These are phyloP conservation scores for Lophiostoma macrostomum DNA, from an alignment of 495 filamentous ascomycete species.

Conservation along the genomic window DNA sequence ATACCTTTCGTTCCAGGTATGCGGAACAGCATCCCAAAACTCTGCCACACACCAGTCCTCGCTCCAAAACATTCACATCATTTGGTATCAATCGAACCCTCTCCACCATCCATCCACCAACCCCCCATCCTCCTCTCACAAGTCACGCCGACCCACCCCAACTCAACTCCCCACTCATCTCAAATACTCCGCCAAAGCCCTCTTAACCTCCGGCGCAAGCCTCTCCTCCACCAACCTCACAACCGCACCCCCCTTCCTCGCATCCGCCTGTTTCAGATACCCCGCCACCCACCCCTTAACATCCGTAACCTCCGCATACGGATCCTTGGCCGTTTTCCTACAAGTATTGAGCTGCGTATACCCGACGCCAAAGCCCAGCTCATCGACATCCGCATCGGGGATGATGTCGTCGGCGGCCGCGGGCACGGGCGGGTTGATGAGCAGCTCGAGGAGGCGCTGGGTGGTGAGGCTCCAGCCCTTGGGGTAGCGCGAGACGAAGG, in stretches of 20 bases:
- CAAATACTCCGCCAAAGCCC: constrained; percentile 59
- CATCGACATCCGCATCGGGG: constrained; percentile 83
- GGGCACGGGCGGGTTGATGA: constrained; percentile 78
- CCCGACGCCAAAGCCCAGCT: constrained; percentile 87
- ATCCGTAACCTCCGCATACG: constrained; percentile 77
- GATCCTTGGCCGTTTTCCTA: constrained; percentile 63
- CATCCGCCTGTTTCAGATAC: constrained; percentile 64
- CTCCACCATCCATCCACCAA: too few species aligned
- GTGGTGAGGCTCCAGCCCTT: constrained; percentile 89
- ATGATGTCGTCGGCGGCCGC: constrained; percentile 67
- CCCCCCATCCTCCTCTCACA: too few species aligned
- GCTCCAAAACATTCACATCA: too few species aligned
- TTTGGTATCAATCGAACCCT: too few species aligned
- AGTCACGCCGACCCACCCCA: too few species aligned
- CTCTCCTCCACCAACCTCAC: constrained; percentile 57
- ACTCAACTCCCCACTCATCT: too few species aligned
- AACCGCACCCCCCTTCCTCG: constrained; percentile 53
- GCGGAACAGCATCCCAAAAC: too few species aligned
- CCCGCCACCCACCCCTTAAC: constrained; percentile 74
- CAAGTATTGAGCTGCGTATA: constrained; percentile 91
- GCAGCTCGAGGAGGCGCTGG: constrained; percentile 78
- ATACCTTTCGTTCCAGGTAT: too few species aligned
- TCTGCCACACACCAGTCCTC: too few species aligned
- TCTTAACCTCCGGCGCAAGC: constrained; percentile 54
- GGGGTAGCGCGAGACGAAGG: constrained; percentile 69